phyloP scores from a whole-genome alignment of 2,329 filamentous ascomycete species.

The Fusarium transvaalense region DNA sequence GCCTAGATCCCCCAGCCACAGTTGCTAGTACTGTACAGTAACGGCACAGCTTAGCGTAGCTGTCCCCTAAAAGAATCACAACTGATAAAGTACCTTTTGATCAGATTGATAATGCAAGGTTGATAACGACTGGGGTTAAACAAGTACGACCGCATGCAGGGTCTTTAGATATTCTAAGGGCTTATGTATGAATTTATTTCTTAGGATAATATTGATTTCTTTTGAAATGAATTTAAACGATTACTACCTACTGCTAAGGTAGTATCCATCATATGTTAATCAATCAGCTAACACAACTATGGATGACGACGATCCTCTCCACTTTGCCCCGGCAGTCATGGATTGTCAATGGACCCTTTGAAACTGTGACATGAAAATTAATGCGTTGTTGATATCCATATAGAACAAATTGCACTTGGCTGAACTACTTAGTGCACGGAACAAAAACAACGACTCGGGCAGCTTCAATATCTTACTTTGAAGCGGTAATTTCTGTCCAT shows the following conservation, averaged over 20 bases:
- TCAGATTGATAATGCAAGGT: conserved; percentile 21
- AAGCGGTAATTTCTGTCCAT: not conserved
- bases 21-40: conserved; percentile 20
- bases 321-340: not conserved
- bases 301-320: not conserved
- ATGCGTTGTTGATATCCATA: not conserved
- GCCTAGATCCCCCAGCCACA: conserved; percentile 15
- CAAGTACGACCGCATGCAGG: not conserved
- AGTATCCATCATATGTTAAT: not conserved
- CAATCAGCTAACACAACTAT: not conserved
- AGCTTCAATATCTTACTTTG: not conserved
- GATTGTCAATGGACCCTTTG: not conserved
- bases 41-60: not conserved
- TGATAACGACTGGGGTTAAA: not conserved
- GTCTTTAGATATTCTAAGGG: not conserved
- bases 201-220: no score
- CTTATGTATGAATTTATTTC: no score
- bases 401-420: not conserved
- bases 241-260: no score
- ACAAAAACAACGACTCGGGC: not conserved
- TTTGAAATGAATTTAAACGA: not conserved
- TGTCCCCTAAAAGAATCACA: not conserved
- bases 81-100: not conserved
- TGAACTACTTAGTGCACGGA: no score
- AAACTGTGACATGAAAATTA: not conserved